Evolutionary conservation across 352 stramenopile species (phyloP).

Genomic region (Globisporangium perplexum): DNA sequence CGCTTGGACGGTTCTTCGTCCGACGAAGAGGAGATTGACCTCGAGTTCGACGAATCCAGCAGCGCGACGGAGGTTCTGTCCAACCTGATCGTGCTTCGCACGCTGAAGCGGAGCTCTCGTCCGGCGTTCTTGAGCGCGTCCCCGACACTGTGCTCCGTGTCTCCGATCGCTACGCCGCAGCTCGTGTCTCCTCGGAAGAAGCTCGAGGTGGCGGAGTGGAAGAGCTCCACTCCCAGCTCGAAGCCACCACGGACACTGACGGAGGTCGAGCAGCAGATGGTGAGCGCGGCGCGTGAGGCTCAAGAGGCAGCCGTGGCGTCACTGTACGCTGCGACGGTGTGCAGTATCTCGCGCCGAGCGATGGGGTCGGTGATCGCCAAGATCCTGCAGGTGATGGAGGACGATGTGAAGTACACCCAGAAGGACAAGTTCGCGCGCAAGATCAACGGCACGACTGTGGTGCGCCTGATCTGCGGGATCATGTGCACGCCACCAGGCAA

Average conservation of each 20-base stretch:
- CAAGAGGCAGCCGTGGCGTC: constrained; percentile 67
- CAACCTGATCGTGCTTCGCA: constrained; percentile 70
- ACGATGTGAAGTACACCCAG: constrained; percentile 63
- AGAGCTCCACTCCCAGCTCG: not conserved
- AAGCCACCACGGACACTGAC: constrained; percentile 21
- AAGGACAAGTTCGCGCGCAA: constrained; percentile 54
- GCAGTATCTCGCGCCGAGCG: constrained; percentile 66
- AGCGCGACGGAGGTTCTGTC: constrained; percentile 77
- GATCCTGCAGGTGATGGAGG: constrained; percentile 75
- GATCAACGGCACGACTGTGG: constrained; percentile 64
- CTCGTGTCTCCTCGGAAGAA: constrained; percentile 1
- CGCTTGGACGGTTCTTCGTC: constrained; percentile 20
- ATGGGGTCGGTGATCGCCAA: constrained; percentile 83
- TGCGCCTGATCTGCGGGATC: constrained; percentile 66
- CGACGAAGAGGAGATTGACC: constrained; percentile 57
- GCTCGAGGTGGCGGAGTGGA: constrained; percentile 4
- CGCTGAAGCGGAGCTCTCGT: constrained; percentile 54
- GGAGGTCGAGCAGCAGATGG: constrained; percentile 39
- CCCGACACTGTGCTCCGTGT: constrained; percentile 40
- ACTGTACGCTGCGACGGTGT: constrained; percentile 78
- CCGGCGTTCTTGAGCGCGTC: constrained; percentile 24
- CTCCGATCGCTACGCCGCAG: constrained; percentile 20
- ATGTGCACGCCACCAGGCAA: constrained; percentile 64
- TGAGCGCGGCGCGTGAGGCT: constrained; percentile 50
- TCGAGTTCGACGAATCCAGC: constrained; percentile 62